Evolutionary conservation across 345 rosid species (phyloP).

Genomic region (Mallotus nudiflorus): DNA sequence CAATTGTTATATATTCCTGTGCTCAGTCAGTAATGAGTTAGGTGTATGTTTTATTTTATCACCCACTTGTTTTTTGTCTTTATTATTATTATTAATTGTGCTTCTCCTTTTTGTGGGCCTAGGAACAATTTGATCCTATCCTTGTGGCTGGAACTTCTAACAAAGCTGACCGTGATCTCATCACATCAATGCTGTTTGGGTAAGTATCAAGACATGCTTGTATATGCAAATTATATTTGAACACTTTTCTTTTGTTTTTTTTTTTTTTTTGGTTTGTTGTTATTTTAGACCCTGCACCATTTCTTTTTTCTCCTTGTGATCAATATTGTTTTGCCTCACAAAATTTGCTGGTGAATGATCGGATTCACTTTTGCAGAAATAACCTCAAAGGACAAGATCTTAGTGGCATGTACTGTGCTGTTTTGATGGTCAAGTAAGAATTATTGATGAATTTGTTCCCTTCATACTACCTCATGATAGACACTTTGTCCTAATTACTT

Average conservation of each 20-base stretch:
- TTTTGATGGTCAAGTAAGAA: slow-evolving; percentile 80
- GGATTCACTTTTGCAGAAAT: slow-evolving; percentile 42
- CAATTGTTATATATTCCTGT: neutral
- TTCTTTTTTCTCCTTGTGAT: neutral
- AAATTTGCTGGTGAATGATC: slow-evolving; percentile 4
- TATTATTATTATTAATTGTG: neutral
- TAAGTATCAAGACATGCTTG: slow-evolving; percentile 34
- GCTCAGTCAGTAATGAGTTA: neutral
- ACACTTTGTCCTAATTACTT: neutral
- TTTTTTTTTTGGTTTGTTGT: too few species aligned
- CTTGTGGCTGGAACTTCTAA: slow-evolving; percentile 39
- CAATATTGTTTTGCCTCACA: neutral
- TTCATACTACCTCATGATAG: neutral
- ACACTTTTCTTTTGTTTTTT: neutral
- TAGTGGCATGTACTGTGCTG: slow-evolving; percentile 82
- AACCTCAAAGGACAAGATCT: slow-evolving; percentile 64
- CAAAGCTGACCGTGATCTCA: slow-evolving; percentile 61
- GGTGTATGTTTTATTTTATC: neutral
- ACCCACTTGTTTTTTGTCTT: slow-evolving; percentile 20
- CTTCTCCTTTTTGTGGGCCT: slow-evolving; percentile 8
- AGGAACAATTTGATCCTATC: slow-evolving; percentile 95
- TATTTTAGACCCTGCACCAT: neutral
- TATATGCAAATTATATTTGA: neutral
- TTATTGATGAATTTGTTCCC: neutral
- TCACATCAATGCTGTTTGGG: slow-evolving; percentile 88